A percentile compares a stretch with the other conserved stretches of the same genome.
phyloP scores from a whole-genome alignment of 2,329 filamentous ascomycete genomes.

The Purpureocillium takamizusanense region DNA sequence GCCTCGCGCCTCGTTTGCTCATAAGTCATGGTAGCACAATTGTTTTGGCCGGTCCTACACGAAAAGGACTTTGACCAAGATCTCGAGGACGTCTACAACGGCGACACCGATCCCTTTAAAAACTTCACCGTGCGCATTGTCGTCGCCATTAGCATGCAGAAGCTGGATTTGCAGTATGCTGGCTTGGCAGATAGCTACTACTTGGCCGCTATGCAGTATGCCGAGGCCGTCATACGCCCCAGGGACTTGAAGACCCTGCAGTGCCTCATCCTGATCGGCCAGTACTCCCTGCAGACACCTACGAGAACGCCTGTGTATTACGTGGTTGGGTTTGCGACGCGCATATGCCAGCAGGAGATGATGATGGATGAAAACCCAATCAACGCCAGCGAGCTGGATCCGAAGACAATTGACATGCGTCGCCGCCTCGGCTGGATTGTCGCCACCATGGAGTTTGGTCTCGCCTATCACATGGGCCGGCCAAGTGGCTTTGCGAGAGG shows the following conservation, averaged over 20 bases:
- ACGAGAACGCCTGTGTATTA: slow-evolving; percentile 91
- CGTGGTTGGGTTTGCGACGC: slow-evolving; percentile 77
- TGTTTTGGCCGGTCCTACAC: slow-evolving; percentile 80
- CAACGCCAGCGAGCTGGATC: slow-evolving; percentile 53
- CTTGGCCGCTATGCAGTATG: slow-evolving; percentile 73
- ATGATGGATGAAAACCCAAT: slow-evolving; percentile 87
- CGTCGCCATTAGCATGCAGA: slow-evolving; percentile 89
- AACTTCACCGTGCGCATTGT: slow-evolving; percentile 88
- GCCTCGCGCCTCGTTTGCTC: background rate
- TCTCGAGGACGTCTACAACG: slow-evolving; percentile 71
- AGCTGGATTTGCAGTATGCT: slow-evolving; percentile 81
- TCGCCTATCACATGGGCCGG: slow-evolving; percentile 80
- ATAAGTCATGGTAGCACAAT: slow-evolving; percentile 52
- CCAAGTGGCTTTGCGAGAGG: slow-evolving; percentile 77
- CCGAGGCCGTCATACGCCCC: slow-evolving; percentile 75
- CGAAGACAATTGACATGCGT: slow-evolving; percentile 79
- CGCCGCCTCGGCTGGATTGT: slow-evolving; percentile 83
- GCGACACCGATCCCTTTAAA: slow-evolving; percentile 68
- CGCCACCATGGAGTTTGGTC: slow-evolving; percentile 76
- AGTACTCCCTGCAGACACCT: slow-evolving; percentile 87
- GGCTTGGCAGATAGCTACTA: slow-evolving; percentile 94
- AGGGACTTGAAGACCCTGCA: slow-evolving; percentile 88
- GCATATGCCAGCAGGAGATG: slow-evolving; percentile 82
- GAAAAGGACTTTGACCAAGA: slow-evolving; percentile 70
- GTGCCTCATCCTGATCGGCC: slow-evolving; percentile 76